Evolutionary conservation across 768 basidiomycete genomes (phyloP), one percentile per base, ranked within the genome.

Genomic region (Panaeolus cyanescens): DNA sequence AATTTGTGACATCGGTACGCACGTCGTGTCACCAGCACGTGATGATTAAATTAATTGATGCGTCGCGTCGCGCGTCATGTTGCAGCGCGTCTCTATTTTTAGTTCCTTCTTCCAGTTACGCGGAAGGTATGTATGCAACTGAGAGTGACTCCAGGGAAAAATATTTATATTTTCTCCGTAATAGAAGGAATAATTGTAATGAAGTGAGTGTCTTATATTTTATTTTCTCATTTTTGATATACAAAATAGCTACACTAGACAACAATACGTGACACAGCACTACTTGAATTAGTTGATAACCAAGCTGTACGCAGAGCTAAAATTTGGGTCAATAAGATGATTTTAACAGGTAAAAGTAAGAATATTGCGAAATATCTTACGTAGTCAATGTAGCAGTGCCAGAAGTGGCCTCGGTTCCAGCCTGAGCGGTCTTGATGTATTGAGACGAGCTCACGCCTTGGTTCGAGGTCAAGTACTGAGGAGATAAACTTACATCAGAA

Each of bases 351-450:
- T 22, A 32, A 20, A 22, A 59, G 10, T 25, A 30, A 17, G 56
- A 25, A 13, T n/a, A n/a, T n/a, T n/a, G n/a, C n/a, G n/a, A n/a
- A 54, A 20, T 34, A 5, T 74, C 83, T 67, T 65, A 88, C 87
- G 83, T 83, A 0, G 76, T 80, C 7, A 89, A 71, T 0, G 77
- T 80, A 9, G 83, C 86, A 30, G 76, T 75, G n/a, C 87, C 87
- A 10, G 77, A 78, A 0, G 84, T 88, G 15, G 83, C 83, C 70
- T 90, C 89, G 0, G 84, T 85, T 5, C 89, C 89, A 6, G 79
- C 87, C 66, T 90, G 87, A 1, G 80, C 80, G 12, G 82, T 86
- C 34, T 71, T 79, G 56, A 90, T 76, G 73, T 80, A 90, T 65
- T 90, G 82, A 2, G 84, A 81, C 13, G 79, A 67, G 61, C 73